phyloP scores from a whole-genome alignment of 139 green algal species.

The Coelastrella sp. region DNA sequence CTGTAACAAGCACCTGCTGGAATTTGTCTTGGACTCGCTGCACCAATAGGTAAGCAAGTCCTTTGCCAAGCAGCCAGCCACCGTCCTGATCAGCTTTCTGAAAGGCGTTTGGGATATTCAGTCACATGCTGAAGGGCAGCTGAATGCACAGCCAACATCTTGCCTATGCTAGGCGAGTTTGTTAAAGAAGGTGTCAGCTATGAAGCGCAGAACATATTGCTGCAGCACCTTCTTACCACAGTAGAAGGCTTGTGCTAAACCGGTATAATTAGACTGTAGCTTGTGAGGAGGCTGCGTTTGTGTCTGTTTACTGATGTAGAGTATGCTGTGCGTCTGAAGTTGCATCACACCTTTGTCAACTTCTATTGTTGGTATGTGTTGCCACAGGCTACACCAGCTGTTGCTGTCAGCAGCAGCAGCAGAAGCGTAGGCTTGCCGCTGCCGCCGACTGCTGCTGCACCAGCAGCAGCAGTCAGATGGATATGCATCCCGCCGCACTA shows the following conservation, averaged over 20 bases:
- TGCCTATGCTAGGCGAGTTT: neutral
- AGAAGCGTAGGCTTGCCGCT: neutral
- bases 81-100: neutral
- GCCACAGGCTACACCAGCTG: neutral
- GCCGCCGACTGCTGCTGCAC: neutral
- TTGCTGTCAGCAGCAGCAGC: no score
- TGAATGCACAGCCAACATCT: neutral
- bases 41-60: neutral
- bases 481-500: neutral
- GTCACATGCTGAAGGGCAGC: neutral
- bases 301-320: neutral
- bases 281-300: neutral
- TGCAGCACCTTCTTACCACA: neutral
- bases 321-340: neutral
- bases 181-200: neutral
- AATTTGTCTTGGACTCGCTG: neutral
- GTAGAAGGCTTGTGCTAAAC: neutral
- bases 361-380: neutral
- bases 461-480: neutral
- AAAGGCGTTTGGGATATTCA: neutral
- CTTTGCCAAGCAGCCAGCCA: neutral
- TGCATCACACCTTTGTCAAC: neutral
- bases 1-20: neutral
- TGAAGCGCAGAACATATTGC: neutral
- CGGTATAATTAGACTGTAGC: neutral